Conservation (phyloP, 139 green algal genomes). For the Coelastrella sp. region DNA sequence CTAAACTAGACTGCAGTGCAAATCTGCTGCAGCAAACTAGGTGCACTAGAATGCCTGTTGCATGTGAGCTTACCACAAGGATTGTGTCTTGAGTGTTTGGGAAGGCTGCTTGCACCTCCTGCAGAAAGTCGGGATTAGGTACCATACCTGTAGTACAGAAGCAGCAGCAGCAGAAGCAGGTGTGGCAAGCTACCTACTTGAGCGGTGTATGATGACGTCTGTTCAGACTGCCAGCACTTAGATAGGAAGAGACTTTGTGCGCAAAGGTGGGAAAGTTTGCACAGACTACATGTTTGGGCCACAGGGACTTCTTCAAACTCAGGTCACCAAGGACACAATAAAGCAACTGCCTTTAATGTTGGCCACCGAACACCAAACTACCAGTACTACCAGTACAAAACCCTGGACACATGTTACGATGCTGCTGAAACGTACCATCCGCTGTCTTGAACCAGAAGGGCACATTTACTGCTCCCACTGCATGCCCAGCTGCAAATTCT, state of each 20-base stretch:
- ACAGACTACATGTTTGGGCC: too few relatives aligned
- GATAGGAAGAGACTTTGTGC: too few relatives aligned
- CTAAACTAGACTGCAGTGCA: not conserved
- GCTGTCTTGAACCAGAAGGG: not conserved
- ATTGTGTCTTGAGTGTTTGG: not conserved
- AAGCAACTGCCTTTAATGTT: too few relatives aligned
- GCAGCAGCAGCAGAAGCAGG: not conserved
- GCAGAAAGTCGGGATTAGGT: conserved; percentile 31
- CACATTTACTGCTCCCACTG: conserved; percentile 5
- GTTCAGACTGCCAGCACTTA: too few relatives aligned
- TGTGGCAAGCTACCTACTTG: not conserved
- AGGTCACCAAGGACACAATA: too few relatives aligned
- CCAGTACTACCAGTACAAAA: not conserved
- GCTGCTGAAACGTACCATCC: not conserved
- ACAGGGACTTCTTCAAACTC: too few relatives aligned
- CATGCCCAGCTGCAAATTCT: conserved; percentile 8
- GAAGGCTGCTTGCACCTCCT: not conserved
- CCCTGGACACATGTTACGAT: not conserved
- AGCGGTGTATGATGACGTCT: too few relatives aligned
- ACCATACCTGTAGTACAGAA: conserved; percentile 3
- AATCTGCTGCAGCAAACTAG: not conserved
- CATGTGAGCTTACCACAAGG: not conserved
- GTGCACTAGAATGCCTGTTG: not conserved
- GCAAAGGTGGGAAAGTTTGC: too few relatives aligned
- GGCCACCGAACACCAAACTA: not conserved